A percentile compares a stretch with the other conserved stretches of the same genome.
Conservation (phyloP, 23 red algal genomes). For the Agarophyton chilense region DNA sequence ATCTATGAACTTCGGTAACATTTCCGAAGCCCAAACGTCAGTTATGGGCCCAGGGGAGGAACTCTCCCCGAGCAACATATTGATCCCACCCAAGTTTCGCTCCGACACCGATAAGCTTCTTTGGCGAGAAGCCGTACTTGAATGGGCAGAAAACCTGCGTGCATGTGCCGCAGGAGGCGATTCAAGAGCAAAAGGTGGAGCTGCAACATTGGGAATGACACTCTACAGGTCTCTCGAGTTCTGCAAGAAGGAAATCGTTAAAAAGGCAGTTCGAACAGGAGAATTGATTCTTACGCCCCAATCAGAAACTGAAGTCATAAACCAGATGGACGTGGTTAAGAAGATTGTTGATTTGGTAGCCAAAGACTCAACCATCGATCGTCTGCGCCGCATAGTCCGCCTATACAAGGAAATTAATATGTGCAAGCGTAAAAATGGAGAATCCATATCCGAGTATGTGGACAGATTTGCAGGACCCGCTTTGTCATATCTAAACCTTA, state of each 20-base stretch:
- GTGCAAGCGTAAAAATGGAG: not conserved
- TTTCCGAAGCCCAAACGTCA: not conserved
- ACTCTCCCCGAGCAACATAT: not conserved
- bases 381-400: not conserved
- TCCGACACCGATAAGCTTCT: constrained; percentile 1
- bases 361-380: constrained; percentile 33
- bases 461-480: not conserved
- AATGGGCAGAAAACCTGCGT: constrained; percentile 14
- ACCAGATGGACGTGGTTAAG: constrained; percentile 2
- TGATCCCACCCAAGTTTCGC: not conserved
- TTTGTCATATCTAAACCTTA: constrained; percentile 23
- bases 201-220: not conserved
- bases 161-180: not conserved
- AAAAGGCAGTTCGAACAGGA: not conserved
- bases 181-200: not conserved
- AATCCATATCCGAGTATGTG: not conserved
- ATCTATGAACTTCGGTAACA: not conserved
- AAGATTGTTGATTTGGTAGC: constrained; percentile 40
- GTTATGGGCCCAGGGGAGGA: constrained; percentile 12
- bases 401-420: constrained; percentile 13
- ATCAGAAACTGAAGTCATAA: not conserved
- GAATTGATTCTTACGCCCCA: not conserved
- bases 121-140: constrained; percentile 10
- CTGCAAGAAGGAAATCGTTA: not conserved
- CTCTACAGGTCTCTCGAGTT: not conserved